phyloP scores from a whole-genome alignment of 495 filamentous ascomycete species.

The Penicillium manginii region DNA sequence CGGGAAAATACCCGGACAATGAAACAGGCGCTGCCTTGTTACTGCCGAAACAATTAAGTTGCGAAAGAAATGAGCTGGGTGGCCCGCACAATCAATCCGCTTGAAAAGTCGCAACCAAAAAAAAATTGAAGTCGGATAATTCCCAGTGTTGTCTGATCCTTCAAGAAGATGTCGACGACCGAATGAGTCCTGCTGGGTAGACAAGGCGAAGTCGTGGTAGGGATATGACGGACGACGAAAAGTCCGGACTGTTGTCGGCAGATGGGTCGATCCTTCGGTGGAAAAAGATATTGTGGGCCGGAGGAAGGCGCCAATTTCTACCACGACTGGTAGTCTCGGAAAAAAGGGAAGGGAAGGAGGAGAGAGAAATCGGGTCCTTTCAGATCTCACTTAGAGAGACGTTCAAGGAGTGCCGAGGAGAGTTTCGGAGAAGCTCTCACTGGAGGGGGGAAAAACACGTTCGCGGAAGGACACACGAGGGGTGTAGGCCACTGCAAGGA shows the following conservation, averaged over 20 bases:
- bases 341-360: neutral
- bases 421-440: conserved; percentile 20
- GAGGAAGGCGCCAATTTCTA: neutral
- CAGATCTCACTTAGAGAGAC: conserved; percentile 6
- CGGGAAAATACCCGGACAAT: conserved; percentile 1
- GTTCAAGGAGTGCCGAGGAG: conserved; percentile 14
- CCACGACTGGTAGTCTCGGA: neutral
- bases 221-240: conserved; percentile 1
- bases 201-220: neutral
- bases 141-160: neutral
- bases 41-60: conserved; percentile 12
- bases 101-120: neutral
- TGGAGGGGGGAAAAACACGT: conserved; percentile 13
- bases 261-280: neutral
- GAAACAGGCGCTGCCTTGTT: conserved; percentile 26
- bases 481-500: conserved; percentile 1
- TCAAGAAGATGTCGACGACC: neutral
- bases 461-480: neutral
- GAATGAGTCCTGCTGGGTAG: neutral
- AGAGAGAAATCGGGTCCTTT: conserved; percentile 11
- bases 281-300: neutral
- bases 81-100: conserved; percentile 12
- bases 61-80: conserved; percentile 5
- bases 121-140: neutral
- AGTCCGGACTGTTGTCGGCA: neutral